Evolutionary conservation across 148 eudicot species (phyloP).

Genomic region (Camellia japonica): DNA sequence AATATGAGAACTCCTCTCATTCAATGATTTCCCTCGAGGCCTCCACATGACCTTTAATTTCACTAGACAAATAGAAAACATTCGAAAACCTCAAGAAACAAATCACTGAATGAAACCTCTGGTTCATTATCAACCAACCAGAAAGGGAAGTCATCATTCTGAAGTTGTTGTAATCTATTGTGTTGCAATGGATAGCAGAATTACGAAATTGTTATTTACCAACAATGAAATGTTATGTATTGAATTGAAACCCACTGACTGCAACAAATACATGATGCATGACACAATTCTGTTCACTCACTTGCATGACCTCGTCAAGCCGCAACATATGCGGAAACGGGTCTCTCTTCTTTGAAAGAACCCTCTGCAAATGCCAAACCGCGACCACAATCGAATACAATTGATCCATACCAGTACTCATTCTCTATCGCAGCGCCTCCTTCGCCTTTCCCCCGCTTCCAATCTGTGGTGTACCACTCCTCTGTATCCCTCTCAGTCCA

Average conservation of each 20-base stretch:
- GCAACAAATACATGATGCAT: neutral
- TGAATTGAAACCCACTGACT: constrained; percentile 1
- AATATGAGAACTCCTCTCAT: too few species aligned
- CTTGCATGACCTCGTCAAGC: constrained; percentile 87
- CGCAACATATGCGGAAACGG: constrained; percentile 82
- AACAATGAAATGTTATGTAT: neutral
- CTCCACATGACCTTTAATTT: too few species aligned
- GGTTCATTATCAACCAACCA: neutral
- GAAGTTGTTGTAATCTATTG: neutral
- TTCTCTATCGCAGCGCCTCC: constrained; percentile 83
- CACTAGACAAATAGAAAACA: too few species aligned
- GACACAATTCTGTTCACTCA: constrained; percentile 17
- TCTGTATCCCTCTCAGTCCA: constrained; percentile 80
- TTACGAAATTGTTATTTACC: neutral
- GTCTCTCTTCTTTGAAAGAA: constrained; percentile 92
- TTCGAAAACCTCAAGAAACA: neutral
- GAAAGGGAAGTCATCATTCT: constrained; percentile 1
- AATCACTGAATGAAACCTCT: neutral
- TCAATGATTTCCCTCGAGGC: too few species aligned
- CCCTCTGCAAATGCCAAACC: constrained; percentile 97
- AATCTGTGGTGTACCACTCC: constrained; percentile 89
- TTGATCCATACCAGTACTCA: constrained; percentile 82
- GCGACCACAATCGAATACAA: constrained; percentile 73
- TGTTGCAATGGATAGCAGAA: neutral
- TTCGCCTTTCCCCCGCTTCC: constrained; percentile 76